Evolutionary conservation across 768 basidiomycete species (phyloP).

Genomic region (Russula griseocarnosa): DNA sequence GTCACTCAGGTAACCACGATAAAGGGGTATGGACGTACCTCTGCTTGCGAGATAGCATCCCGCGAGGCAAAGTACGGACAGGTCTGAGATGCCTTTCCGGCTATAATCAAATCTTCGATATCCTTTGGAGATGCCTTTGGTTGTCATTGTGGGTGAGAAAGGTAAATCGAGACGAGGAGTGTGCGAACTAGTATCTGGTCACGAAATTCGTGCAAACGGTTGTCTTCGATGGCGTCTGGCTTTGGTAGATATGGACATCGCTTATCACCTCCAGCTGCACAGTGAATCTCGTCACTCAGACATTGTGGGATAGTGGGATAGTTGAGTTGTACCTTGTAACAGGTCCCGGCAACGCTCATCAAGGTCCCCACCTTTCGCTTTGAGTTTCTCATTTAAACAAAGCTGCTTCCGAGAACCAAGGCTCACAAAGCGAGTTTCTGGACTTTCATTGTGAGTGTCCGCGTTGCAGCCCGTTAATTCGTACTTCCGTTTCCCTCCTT

Average conservation of each 20-base stretch:
- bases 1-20: not conserved
- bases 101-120: slow-evolving; percentile 83
- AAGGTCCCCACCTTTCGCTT: slow-evolving; percentile 58
- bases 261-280: slow-evolving; percentile 54
- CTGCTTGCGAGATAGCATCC: slow-evolving; percentile 82
- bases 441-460: slow-evolving; percentile 27
- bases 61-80: slow-evolving; percentile 96
- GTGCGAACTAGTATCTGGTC: slow-evolving; percentile 75
- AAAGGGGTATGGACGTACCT: slow-evolving; percentile 44
- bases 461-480: slow-evolving; percentile 20
- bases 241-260: slow-evolving; percentile 77
- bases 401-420: slow-evolving; percentile 88
- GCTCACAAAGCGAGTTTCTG: slow-evolving; percentile 62
- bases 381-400: slow-evolving; percentile 84
- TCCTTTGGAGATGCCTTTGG: slow-evolving; percentile 81
- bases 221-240: slow-evolving; percentile 52
- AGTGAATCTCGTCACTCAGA: not conserved
- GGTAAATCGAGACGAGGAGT: not conserved
- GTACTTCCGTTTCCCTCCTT: slow-evolving; percentile 13
- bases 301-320: not conserved
- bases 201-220: slow-evolving; percentile 71
- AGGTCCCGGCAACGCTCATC: slow-evolving; percentile 88
- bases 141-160: slow-evolving; percentile 2
- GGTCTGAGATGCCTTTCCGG: slow-evolving; percentile 62
- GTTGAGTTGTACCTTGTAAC: slow-evolving; percentile 49